Conservation (phyloP, 306 rosid species). For the Hippophae tibetana region DNA sequence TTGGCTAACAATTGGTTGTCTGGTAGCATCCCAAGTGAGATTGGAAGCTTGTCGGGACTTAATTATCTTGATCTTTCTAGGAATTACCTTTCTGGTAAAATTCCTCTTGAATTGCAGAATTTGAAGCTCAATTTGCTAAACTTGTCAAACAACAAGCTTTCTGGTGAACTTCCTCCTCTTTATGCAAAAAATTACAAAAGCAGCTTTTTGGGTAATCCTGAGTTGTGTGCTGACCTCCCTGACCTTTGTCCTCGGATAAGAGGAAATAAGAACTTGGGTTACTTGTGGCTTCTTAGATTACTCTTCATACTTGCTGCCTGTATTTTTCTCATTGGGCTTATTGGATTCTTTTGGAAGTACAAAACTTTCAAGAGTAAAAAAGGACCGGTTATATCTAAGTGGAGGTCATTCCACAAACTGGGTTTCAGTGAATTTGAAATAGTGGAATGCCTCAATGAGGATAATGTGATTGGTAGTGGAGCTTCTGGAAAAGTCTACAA, state of each 20-base stretch:
- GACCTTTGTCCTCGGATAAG: conserved; percentile 34
- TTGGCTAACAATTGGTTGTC: conserved; percentile 46
- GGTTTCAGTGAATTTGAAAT: conserved; percentile 60
- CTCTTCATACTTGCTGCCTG: conserved; percentile 47
- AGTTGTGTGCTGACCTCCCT: conserved; percentile 42
- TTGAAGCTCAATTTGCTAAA: conserved; percentile 58
- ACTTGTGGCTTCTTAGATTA: conserved; percentile 38
- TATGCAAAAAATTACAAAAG: conserved; percentile 41
- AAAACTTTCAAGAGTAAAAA: conserved; percentile 36
- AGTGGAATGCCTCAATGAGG: conserved; percentile 47
- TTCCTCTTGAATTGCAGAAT: conserved; percentile 54
- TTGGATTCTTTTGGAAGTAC: conserved; percentile 51
- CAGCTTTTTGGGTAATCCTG: conserved; percentile 60
- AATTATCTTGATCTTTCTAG: conserved; percentile 74
- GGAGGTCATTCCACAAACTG: conserved; percentile 70
- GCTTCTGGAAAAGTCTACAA: conserved; percentile 80
- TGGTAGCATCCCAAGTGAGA: conserved; percentile 49
- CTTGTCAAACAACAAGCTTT: conserved; percentile 46
- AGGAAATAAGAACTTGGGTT: conserved; percentile 27
- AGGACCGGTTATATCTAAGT: conserved; percentile 33
- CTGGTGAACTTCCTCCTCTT: conserved; percentile 56
- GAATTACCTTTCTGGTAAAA: conserved; percentile 40
- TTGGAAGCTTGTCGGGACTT: conserved; percentile 51
- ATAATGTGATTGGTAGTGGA: conserved; percentile 57
- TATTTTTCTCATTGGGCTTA: conserved; percentile 51